Conservation (phyloP, 306 rosid genomes). For the Oxytropis ochrocephala region DNA sequence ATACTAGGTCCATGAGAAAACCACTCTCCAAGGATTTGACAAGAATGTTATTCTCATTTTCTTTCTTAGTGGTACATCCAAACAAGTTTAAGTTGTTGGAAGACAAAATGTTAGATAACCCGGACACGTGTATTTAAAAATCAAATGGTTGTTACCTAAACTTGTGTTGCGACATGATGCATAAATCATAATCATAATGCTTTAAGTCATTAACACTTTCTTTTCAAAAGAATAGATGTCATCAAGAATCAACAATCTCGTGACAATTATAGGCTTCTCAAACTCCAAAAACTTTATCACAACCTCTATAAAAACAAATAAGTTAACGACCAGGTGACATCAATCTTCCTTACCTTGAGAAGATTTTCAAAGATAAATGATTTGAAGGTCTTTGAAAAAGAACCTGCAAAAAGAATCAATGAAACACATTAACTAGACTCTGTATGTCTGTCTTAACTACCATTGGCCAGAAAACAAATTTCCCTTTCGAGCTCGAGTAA, state of each 20-base stretch:
- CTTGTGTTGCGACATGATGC: neutral
- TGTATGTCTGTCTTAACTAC: neutral
- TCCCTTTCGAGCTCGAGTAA: conserved; percentile 14
- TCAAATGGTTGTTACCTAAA: neutral
- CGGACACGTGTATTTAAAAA: neutral
- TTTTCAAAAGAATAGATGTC: neutral
- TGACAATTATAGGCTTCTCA: neutral
- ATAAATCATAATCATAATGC: neutral
- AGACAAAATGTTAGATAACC: neutral
- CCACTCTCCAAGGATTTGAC: neutral
- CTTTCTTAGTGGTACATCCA: neutral
- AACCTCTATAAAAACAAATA: conserved; percentile 12
- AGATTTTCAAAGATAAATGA: conserved; percentile 71
- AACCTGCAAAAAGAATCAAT: conserved; percentile 38
- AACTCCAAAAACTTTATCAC: neutral
- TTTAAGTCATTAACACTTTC: neutral
- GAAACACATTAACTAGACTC: conserved; percentile 1
- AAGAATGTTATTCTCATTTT: neutral
- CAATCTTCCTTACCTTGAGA: conserved; percentile 65
- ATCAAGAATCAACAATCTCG: neutral
- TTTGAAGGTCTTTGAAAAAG: conserved; percentile 36
- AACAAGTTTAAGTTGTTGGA: neutral
- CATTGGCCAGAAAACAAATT: conserved; percentile 11
- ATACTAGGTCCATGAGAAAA: neutral
- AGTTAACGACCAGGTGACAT: conserved; percentile 4